Evolutionary conservation across 192 early-diverging fungal genomes (phyloP), one percentile per base, ranked within the genome.

Genomic region (Coemansia sp.): DNA sequence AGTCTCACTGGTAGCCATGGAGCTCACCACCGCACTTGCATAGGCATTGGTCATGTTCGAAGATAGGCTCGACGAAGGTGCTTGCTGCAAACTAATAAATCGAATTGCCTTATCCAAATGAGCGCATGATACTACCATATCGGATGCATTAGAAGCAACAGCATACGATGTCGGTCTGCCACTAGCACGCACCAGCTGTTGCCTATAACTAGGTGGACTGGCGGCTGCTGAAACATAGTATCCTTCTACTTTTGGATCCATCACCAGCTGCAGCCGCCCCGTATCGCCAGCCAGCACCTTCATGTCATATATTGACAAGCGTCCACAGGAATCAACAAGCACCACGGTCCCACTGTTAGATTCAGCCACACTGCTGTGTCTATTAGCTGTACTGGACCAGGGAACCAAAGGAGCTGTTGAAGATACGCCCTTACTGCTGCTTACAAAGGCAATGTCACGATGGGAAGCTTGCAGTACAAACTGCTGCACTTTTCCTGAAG

Each of bases 11-110:
- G 14, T 48, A 14, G 64, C 45, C 70, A 73, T 73, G 31, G 64
- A 64, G 18, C 70, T 48, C 13, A 73, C 70, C 19, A 63, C 70
- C 1, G 70, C 63, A 30, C 64, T 49, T 7, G 70, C 70, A 21
- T 67, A 66, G 42, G 70, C 70, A 21, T 73, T 73, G 13, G 70
- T 63, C 70, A 73, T 73, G 47, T 57, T 43, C 36, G 43, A 14
- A 46, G 43, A 11, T 26, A 50, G 35, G 41, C 44, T 53, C 2
- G 38, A 19, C 13, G 54, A 40, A 16, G 55, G 31, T 6, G 54
- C 30, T 15, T 41, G 46, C 23, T 45, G 54, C 10, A 20, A 12
- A 18, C 45, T 28, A 7, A 55, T 59, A 64, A 51, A 63, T 19
- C 55, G 50, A 18, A 68, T 50, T 5, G 66, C 59, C 19, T 58